phyloP scores from a whole-genome alignment of 352 stramenopile genomes.

The Globisporangium orthogonon region DNA sequence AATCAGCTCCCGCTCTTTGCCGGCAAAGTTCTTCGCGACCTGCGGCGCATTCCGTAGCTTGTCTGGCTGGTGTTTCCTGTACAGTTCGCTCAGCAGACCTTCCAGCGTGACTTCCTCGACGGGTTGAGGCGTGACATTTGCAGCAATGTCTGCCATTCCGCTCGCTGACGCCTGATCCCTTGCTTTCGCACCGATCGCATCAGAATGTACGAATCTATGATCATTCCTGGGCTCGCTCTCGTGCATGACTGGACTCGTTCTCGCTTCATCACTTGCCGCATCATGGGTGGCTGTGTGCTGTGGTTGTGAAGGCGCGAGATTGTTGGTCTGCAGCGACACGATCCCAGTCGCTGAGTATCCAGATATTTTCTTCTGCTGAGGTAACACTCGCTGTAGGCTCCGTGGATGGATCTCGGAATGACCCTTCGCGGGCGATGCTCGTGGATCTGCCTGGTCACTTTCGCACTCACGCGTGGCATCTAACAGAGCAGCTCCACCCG shows the following conservation, averaged over 20 bases:
- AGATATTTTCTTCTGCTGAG: neutral
- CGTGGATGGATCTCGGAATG: neutral
- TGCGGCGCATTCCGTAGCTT: constrained; percentile 54
- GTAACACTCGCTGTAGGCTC: constrained; percentile 3
- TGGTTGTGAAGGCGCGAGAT: neutral
- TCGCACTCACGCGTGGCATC: neutral
- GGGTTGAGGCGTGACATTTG: neutral
- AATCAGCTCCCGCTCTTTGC: constrained; percentile 64
- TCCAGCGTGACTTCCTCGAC: constrained; percentile 32
- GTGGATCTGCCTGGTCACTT: neutral
- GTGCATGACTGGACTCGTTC: constrained; percentile 6
- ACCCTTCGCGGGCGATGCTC: neutral
- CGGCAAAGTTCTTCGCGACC: constrained; percentile 50
- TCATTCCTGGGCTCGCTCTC: constrained; percentile 6
- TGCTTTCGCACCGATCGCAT: neutral
- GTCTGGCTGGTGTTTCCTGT: constrained; percentile 71
- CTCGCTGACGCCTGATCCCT: neutral
- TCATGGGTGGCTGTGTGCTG: neutral
- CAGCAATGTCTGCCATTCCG: neutral
- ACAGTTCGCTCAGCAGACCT: constrained; percentile 52
- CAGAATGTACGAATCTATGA: neutral
- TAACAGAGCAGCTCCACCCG: neutral
- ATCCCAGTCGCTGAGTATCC: neutral
- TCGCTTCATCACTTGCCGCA: neutral
- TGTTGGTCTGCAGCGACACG: neutral